Evolutionary conservation across 2,329 filamentous ascomycete genomes (phyloP), one percentile per base, ranked within the genome.

Genomic region (Calonectria pauciramosa): DNA sequence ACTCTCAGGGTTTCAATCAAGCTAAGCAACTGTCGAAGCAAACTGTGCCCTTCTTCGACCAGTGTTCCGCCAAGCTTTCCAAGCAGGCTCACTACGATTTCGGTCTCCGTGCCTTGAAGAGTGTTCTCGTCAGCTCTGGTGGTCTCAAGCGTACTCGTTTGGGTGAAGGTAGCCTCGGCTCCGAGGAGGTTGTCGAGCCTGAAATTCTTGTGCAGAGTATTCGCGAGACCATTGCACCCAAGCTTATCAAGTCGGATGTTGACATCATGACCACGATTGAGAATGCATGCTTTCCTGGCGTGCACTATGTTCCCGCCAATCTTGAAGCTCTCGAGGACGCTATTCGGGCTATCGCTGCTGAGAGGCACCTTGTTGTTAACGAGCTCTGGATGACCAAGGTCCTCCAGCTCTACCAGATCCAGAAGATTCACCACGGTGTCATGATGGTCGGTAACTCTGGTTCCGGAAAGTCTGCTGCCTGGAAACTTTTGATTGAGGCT

Each of bases 391-490:
- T 99, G 92, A 97, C 95, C 72, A 99, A 99, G 87, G 93, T 98
- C 41, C 90, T 99, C 11, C 97, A 99, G 84, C 91, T 99, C 3
- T 99, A 98, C 84, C 97, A 99, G 85, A 99, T 99, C 76, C 97
- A 99, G 85, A 94, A 93, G 78, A 96, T 99, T 73, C 97, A 99
- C 82, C 97, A 99, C 80, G 97, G 97, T 93, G 97, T 99, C 34
- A 99, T 99, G 97, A 99, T 99, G 97, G 97, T 99, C 13, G 97
- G 97, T 76, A 96, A 95, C 82, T 98, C 97, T 36, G 97, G 97
- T n/a, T 94, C 96, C 59, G 97, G 97, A 83, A 99, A 99, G 87
- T 98, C 97, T 51, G 93, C 94, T 2, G 95, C 97, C 7, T 99
- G 97, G 97, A 96, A 95, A 82, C 92, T 98, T 52, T 89, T 99